These are phyloP conservation scores for Myochromella boudieri DNA, from an alignment of 768 basidiomycete species.

Conservation along the genomic window DNA sequence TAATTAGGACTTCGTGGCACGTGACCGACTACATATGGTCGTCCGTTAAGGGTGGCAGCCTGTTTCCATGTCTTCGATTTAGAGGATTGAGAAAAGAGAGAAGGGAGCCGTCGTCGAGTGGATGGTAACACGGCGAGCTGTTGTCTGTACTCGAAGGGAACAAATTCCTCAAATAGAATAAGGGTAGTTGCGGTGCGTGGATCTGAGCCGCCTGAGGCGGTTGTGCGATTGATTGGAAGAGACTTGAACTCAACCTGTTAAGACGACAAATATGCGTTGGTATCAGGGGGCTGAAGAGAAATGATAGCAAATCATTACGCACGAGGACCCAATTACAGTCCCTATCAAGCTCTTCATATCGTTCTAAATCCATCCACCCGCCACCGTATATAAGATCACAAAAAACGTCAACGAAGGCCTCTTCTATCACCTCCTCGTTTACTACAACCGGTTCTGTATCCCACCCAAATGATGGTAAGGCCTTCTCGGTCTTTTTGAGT, in stretches of 20 bases:
- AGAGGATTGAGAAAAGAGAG: slow-evolving; percentile 56
- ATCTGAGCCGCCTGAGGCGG: slow-evolving; percentile 43
- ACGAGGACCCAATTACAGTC: slow-evolving; percentile 95
- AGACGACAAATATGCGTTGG: neutral
- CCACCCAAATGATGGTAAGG: slow-evolving; percentile 87
- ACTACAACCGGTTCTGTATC: slow-evolving; percentile 85
- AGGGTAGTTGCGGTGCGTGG: slow-evolving; percentile 73
- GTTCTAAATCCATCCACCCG: slow-evolving; percentile 81
- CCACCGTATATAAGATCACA: slow-evolving; percentile 79
- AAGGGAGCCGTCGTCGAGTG: slow-evolving; percentile 63
- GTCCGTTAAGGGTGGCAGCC: slow-evolving; percentile 78
- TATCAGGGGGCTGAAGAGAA: neutral
- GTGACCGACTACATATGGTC: slow-evolving; percentile 68
- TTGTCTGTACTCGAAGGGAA: slow-evolving; percentile 83
- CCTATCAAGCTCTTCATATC: slow-evolving; percentile 72
- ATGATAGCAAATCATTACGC: slow-evolving; percentile 29
- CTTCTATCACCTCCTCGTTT: slow-evolving; percentile 81
- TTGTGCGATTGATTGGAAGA: slow-evolving; percentile 44
- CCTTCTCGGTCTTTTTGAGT: slow-evolving; percentile 81
- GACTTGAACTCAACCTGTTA: slow-evolving; percentile 85
- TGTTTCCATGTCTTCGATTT: slow-evolving; percentile 73
- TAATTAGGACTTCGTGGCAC: slow-evolving; percentile 50
- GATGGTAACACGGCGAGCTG: slow-evolving; percentile 60
- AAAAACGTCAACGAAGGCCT: slow-evolving; percentile 86
- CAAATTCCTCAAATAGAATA: slow-evolving; percentile 91